Conservation (phyloP, 2,329 filamentous ascomycete species). For the Fusarium sp. region DNA sequence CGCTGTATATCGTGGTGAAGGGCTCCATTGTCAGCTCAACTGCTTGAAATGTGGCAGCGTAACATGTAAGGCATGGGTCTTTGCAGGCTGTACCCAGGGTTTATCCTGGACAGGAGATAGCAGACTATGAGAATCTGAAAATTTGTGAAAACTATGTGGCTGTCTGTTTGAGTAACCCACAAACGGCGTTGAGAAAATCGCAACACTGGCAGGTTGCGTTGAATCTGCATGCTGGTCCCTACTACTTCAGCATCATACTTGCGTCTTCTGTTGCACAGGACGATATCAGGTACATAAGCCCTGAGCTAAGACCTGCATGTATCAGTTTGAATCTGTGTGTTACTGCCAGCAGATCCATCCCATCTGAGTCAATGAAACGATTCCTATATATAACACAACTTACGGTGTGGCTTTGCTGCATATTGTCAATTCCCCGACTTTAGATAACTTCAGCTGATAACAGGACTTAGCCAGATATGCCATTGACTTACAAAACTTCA, state of each 20-base stretch:
- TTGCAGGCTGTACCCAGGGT: constrained; percentile 12
- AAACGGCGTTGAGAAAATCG: constrained; percentile 9
- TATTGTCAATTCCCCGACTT: background rate
- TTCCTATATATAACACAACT: constrained; percentile 4
- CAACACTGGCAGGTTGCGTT: background rate
- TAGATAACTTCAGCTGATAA: constrained; percentile 5
- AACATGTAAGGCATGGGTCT: constrained; percentile 10
- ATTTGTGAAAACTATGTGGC: background rate
- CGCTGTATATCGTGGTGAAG: constrained; percentile 27
- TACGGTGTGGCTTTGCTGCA: constrained; percentile 21
- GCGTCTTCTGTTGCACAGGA: background rate
- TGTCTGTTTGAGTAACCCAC: constrained; percentile 1
- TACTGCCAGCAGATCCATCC: constrained; percentile 13
- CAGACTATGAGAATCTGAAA: background rate
- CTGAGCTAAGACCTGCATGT: background rate
- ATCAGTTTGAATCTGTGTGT: constrained; percentile 1
- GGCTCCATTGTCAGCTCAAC: constrained; percentile 20
- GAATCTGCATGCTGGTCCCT: background rate
- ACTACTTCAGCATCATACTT: background rate
- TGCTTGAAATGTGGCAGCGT: constrained; percentile 6
- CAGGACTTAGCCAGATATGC: constrained; percentile 2
- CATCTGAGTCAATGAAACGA: constrained; percentile 2
- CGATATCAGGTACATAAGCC: constrained; percentile 5
- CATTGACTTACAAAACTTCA: background rate
- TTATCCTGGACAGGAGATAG: background rate